Conservation (phyloP, 2,329 filamentous ascomycete species). For the Penicillium glabrum region DNA sequence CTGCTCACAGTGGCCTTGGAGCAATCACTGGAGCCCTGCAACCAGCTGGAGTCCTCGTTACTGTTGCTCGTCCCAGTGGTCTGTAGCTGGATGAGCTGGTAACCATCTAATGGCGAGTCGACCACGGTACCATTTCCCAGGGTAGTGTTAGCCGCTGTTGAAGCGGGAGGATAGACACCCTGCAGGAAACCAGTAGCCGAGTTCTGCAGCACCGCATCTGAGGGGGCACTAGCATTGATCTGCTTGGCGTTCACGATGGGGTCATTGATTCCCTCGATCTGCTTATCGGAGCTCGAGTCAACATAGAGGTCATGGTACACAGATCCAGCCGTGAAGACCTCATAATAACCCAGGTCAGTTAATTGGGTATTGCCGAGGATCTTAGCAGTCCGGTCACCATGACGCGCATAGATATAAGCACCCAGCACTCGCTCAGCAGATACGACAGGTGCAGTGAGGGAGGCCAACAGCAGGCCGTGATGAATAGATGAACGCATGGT, state of each 20-base stretch:
- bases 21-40: conserved; percentile 59
- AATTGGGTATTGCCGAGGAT: conserved; percentile 67
- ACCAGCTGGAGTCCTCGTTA: conserved; percentile 57
- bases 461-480: conserved; percentile 26
- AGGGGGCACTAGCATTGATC: conserved; percentile 69
- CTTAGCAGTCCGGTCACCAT: conserved; percentile 86
- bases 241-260: conserved; percentile 69
- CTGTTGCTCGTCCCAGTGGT: conserved; percentile 61
- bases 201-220: conserved; percentile 75
- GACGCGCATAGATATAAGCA: conserved; percentile 83
- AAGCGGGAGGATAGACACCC: conserved; percentile 78
- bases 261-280: conserved; percentile 66
- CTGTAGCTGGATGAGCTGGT: conserved; percentile 78
- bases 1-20: conserved; percentile 57
- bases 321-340: conserved; percentile 70
- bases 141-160: conserved; percentile 52
- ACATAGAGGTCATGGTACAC: conserved; percentile 81
- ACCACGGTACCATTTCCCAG: conserved; percentile 70
- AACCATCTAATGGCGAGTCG: conserved; percentile 70
- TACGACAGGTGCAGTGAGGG: conserved; percentile 25
- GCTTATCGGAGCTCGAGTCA: conserved; percentile 54
- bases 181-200: conserved; percentile 80
- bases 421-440: conserved; percentile 70
- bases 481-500: conserved; percentile 29
- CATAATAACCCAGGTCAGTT: conserved; percentile 74